phyloP scores from a whole-genome alignment of 768 basidiomycete genomes.

The Arthromyces matolae region DNA sequence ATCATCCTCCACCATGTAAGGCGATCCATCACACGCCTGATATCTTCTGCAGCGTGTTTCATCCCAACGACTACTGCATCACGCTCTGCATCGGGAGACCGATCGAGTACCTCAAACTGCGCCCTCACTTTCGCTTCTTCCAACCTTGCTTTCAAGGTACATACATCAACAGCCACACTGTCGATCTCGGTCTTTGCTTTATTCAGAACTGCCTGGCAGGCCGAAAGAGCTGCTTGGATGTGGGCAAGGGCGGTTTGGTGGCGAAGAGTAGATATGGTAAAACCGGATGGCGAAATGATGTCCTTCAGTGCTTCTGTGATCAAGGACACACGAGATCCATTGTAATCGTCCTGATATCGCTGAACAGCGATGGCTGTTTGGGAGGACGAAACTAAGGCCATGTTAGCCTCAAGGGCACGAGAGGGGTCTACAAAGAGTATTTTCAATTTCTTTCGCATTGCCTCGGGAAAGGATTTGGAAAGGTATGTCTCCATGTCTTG shows the following conservation, averaged over 20 bases:
- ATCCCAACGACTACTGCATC: conserved; percentile 36
- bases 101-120: conserved; percentile 36
- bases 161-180: conserved; percentile 29
- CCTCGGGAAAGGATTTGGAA: conserved; percentile 12
- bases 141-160: conserved; percentile 33
- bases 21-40: conserved; percentile 37
- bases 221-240: conserved; percentile 36
- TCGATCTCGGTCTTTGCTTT: conserved; percentile 32
- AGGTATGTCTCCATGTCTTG: conserved; percentile 4
- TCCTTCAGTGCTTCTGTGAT: conserved; percentile 38
- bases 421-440: conserved; percentile 54
- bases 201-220: conserved; percentile 30
- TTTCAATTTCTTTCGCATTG: conserved; percentile 20
- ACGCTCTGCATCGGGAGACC: conserved; percentile 12
- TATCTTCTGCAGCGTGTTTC: conserved; percentile 31
- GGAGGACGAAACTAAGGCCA: conserved; percentile 41
- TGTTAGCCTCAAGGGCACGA: conserved; percentile 54
- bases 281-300: conserved; percentile 13
- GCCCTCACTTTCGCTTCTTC: conserved; percentile 36
- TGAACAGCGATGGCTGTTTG: conserved; percentile 51
- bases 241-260: conserved; percentile 36
- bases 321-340: conserved; percentile 54
- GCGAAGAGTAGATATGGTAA: conserved; percentile 24
- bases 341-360: conserved; percentile 59
- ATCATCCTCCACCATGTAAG: conserved; percentile 47